Conservation (phyloP, 1,284 basidiomycete genomes). For the Trametes pubescens region DNA sequence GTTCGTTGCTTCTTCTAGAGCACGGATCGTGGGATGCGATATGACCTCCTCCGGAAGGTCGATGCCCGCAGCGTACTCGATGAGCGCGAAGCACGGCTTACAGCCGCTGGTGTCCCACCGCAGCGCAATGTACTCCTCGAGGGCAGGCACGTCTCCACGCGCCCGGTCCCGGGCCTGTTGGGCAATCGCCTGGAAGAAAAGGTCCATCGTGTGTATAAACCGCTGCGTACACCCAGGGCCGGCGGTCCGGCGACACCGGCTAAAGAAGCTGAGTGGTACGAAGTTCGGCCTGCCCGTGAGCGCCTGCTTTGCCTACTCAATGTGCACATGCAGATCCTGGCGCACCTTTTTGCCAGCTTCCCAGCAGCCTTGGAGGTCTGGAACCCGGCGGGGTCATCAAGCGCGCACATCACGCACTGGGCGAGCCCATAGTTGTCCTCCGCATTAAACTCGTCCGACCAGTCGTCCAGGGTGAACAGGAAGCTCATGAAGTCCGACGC, state of each 20-base stretch:
- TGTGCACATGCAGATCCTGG: background rate
- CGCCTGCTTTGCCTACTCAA: constrained; percentile 1
- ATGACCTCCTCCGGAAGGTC: constrained; percentile 44
- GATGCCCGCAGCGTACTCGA: constrained; percentile 43
- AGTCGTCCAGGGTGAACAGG: constrained; percentile 38
- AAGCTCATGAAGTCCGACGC: constrained; percentile 40
- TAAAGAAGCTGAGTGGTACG: constrained; percentile 22
- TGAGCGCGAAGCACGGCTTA: constrained; percentile 43
- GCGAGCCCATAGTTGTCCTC: constrained; percentile 28
- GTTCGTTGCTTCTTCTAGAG: constrained; percentile 41
- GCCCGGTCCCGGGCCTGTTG: constrained; percentile 37
- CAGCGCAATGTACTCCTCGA: constrained; percentile 43
- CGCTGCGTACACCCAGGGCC: constrained; percentile 31
- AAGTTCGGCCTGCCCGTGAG: constrained; percentile 4
- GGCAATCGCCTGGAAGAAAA: constrained; percentile 41
- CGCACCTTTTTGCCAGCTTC: constrained; percentile 35
- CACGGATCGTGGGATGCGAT: constrained; percentile 39
- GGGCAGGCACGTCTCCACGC: constrained; percentile 34
- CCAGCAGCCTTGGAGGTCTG: constrained; percentile 35
- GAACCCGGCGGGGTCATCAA: constrained; percentile 35
- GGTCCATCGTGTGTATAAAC: constrained; percentile 41
- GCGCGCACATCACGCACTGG: constrained; percentile 36
- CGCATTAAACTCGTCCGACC: constrained; percentile 37
- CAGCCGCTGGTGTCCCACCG: constrained; percentile 43
- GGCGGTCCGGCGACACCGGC: constrained; percentile 27